These are phyloP conservation scores for Amaranthus tricolor DNA, from an alignment of 179 eudicot genomes.

Conservation along the genomic window DNA sequence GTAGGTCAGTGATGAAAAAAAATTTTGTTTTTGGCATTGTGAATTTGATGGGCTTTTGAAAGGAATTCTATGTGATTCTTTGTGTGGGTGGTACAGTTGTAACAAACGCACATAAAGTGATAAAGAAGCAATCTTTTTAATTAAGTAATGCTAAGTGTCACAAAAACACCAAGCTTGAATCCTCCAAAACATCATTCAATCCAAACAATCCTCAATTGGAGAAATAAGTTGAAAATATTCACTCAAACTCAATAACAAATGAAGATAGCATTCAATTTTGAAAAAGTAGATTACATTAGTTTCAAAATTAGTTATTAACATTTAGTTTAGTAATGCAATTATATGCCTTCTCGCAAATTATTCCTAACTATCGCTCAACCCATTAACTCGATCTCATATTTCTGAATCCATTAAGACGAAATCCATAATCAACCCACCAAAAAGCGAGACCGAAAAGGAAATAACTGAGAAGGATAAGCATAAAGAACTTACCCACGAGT, in stretches of 20 bases:
- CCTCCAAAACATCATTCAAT: background rate
- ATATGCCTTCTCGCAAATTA: no score
- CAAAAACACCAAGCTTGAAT: background rate
- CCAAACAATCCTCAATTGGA: background rate
- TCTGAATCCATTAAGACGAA: background rate
- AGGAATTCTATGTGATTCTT: no score
- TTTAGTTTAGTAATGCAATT: no score
- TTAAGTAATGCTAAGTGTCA: background rate
- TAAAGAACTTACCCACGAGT: conserved; percentile 5
- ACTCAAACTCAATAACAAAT: background rate
- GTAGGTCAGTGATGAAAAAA: no score
- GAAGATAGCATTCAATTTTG: background rate
- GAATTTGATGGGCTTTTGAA: no score
- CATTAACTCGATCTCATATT: background rate
- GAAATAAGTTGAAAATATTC: background rate
- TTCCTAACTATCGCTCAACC: background rate
- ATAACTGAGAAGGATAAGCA: background rate
- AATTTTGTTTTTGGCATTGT: no score
- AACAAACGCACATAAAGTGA: no score
- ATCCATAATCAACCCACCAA: background rate
- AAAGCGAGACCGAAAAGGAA: background rate
- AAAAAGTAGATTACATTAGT: background rate
- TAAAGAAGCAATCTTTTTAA: no score
- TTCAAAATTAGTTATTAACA: background rate
- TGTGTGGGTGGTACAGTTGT: no score